These are phyloP conservation scores for Dendrobium officinale DNA, from an alignment of 106 monocot species.

Conservation along the genomic window DNA sequence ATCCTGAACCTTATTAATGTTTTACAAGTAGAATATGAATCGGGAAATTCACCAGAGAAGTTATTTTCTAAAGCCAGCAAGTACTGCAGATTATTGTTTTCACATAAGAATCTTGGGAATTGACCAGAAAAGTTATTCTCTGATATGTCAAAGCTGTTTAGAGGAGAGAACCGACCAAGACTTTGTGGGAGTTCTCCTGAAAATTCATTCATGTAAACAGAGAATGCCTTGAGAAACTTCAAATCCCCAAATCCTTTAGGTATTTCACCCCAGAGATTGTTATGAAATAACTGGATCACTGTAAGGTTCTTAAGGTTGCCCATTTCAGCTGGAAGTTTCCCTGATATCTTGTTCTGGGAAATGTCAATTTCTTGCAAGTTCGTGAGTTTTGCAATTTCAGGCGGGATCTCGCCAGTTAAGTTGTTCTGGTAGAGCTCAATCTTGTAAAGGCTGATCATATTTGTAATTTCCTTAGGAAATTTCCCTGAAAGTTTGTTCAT, in stretches of 20 bases:
- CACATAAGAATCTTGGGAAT: conserved; percentile 70
- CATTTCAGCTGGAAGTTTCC: conserved; percentile 48
- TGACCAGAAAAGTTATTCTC: conserved; percentile 68
- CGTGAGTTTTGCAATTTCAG: conserved; percentile 43
- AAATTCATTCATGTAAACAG: conserved; percentile 65
- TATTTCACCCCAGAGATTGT: conserved; percentile 59
- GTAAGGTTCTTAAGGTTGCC: conserved; percentile 45
- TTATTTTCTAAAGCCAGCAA: conserved; percentile 68
- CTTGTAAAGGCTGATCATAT: conserved; percentile 47
- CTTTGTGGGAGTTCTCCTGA: conserved; percentile 59
- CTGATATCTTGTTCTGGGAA: conserved; percentile 53
- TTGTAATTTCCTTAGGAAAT: conserved; percentile 47
- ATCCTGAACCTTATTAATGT: conserved; percentile 55
- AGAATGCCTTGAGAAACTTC: conserved; percentile 33
- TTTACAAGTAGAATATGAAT: conserved; percentile 54
- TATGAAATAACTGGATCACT: conserved; percentile 53
- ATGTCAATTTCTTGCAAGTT: conserved; percentile 55
- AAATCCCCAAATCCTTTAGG: conserved; percentile 56
- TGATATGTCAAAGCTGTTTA: conserved; percentile 74
- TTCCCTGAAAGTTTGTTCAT: conserved; percentile 52
- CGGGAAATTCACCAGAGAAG: conserved; percentile 75
- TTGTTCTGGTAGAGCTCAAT: conserved; percentile 76
- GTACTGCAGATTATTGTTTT: conserved; percentile 38
- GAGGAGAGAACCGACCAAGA: conserved; percentile 59
- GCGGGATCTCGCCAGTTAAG: conserved; percentile 51